A percentile compares a stretch with the other conserved stretches of the same genome.
phyloP scores from a whole-genome alignment of 148 eudicot species.

The Nyssa sinensis region DNA sequence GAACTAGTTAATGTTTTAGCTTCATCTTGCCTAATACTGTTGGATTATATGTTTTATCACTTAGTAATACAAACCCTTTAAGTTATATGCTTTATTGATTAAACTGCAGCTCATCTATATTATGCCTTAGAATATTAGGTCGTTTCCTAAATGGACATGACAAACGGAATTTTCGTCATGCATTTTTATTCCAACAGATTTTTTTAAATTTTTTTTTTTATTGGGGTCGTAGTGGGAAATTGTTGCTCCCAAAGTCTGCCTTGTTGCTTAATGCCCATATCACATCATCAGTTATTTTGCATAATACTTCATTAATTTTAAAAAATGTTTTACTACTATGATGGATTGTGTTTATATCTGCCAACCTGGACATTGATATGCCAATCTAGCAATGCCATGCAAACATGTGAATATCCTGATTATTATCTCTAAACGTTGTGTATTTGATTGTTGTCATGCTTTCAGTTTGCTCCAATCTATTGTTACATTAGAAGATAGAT shows the following conservation, averaged over 20 bases:
- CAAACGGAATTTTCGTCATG: neutral
- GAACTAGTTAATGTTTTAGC: neutral
- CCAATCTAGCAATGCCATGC: neutral
- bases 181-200: neutral
- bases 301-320: neutral
- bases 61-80: neutral
- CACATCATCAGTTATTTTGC: neutral
- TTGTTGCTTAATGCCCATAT: neutral
- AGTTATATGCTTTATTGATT: neutral
- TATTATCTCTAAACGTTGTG: slow-evolving; percentile 5
- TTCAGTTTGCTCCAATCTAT: neutral
- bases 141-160: neutral
- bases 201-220: neutral
- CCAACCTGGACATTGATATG: neutral
- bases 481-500: neutral
- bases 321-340: neutral
- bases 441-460: slow-evolving; percentile 5
- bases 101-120: neutral
- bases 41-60: slow-evolving; percentile 5
- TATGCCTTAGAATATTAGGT: neutral
- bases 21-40: slow-evolving; percentile 3
- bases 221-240: neutral
- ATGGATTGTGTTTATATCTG: neutral
- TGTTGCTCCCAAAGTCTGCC: neutral
- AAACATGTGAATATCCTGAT: neutral